Evolutionary conservation across 441 rosid genomes (phyloP), one percentile per base, ranked within the genome.

Genomic region (Pelargonium australe): DNA sequence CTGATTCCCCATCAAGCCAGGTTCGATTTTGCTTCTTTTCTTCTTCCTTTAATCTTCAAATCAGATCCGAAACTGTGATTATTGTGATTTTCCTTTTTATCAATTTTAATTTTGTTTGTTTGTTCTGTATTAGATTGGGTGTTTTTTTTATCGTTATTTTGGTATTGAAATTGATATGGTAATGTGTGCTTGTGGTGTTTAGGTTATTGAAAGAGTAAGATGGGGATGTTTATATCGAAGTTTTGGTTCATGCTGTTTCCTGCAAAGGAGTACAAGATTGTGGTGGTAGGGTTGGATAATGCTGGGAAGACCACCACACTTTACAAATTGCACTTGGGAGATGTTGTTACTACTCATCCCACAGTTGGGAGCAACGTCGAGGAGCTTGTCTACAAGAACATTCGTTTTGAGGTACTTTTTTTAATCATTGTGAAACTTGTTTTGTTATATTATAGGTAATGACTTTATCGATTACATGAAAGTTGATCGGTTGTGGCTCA

Each of bases 231-330:
- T 34, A 71, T 84, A 20, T 95, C 97, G 61, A 88, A 78, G 87
- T 87, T 91, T 72, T 95, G 99, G 99, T 95, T 91, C 84, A 91
- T 90, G 98, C 53, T 92, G 79, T 95, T 92, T 77, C 98, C 98
- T 12, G 97, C 95, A 3, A 92, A 92, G 78, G 98, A 95, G 89
- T 90, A 92, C 71, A 95, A 92, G 90, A 95, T 95, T 43, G 95
- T 89, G 61, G 97, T 95, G 31, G 98, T 95, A 17, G 99, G 99
- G 68, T 85, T 95, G 75, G 99, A 95, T 76, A 92, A 95, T 80
- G 99, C 98, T 2, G 98, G 98, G 17, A 95, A 95, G 86, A 95
- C 97, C 55, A 95, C 99, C 5, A 92, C 99, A 65, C 96, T 95
- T 81, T 95, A 95, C 74, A 92, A 92, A 74, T 82, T 95, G 77